These are phyloP conservation scores for Paramecium biaurelia DNA, from an alignment of 73 alveolate species.

Conservation along the genomic window DNA sequence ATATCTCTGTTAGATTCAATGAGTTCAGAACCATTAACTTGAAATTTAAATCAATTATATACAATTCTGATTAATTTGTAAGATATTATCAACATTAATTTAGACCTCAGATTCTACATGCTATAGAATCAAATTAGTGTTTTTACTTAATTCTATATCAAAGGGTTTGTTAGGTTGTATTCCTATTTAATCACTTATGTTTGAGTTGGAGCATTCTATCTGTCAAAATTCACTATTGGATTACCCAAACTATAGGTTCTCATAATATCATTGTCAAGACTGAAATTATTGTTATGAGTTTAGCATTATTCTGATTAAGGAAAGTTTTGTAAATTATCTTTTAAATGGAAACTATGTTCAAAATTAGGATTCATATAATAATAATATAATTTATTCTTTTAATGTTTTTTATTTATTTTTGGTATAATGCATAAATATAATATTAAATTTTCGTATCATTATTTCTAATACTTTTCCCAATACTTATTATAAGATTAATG, in stretches of 20 bases:
- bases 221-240: neutral
- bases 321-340: neutral
- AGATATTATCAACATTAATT: neutral
- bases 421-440: neutral
- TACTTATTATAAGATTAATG: neutral
- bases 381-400: neutral
- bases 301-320: neutral
- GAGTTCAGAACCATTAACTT: neutral
- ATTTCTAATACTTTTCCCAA: slow-evolving; percentile 37
- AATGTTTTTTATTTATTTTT: neutral
- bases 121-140: neutral
- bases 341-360: neutral
- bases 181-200: neutral
- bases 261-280: neutral
- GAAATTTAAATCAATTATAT: neutral
- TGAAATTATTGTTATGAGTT: neutral
- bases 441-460: neutral
- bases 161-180: neutral
- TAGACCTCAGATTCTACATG: neutral
- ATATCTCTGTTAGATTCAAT: neutral
- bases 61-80: neutral
- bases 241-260: neutral
- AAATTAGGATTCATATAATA: neutral
- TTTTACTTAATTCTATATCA: neutral
- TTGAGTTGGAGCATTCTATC: neutral